Evolutionary conservation across 2,329 filamentous ascomycete genomes (phyloP), one percentile per base, ranked within the genome.

Genomic region (Sporothrix variecibatus): DNA sequence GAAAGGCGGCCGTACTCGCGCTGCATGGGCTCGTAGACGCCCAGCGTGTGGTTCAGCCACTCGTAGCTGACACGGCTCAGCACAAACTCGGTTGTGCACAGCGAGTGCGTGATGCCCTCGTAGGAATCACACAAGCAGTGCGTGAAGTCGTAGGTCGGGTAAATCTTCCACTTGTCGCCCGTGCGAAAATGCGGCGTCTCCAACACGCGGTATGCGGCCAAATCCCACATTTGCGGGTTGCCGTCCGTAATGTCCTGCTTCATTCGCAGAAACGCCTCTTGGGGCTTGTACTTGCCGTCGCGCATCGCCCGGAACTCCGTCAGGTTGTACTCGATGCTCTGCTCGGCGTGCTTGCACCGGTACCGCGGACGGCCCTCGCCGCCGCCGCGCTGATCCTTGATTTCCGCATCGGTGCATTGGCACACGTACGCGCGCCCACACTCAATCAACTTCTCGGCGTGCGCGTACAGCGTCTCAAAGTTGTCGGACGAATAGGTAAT

Each of bases 121-220:
- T 97, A 94, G 78, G 93, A 95, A 86, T 98, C 96, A 79, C 93
- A 95, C 28, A 98, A 86, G 82, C 93, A 97, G 84, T 97, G 94
- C 0, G 92, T 93, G 81, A 97, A 97, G 81, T 98, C 95, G 80
- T 98, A 98, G 0, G 95, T 97, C 0, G 96, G 96, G 81, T 97
- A 98, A 76, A 98, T 97, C 82, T 91, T 92, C 94, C 95, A 98
- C 80, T 92, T 91, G 77, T 89, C 85, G 40, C 93, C 94, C 0
- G 95, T 97, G 49, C 93, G 89, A 82, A 94, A 90, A 81, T 97
- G 94, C 62, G 90, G 87, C 75, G 86, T 86, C 74, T 71, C 89
- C 75, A 94, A 87, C 73, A 98, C 91, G 75, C 95, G 90, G 83
- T 97, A 98, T 17, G 95, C 95, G 1, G 93, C 93, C 72, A 97